Base-by-base conservation (phyloP, 805 yeast genomes). In the Sugiyamaella americana region DNA sequence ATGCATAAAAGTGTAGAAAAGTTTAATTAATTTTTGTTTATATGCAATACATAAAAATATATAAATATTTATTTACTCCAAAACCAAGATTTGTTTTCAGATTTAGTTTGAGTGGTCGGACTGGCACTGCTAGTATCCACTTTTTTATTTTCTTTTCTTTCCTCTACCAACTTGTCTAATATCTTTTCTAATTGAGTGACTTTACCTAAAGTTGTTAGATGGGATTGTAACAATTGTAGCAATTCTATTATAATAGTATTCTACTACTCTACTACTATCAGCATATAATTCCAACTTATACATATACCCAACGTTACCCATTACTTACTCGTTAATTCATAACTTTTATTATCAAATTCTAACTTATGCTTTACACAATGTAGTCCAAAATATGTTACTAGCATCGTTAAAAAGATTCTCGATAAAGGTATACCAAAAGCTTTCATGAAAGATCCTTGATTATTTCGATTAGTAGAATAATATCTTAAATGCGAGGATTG, bases 1-100 rank as follows among this genome's bases (percentile, higher is more conserved):
- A 51, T 51, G 32, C 54, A 43, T 16, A 37, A 44, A 8, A 42
- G 54, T 11, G 49, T 45, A 17, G 56, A 49, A 29, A 55, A 49
- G 41, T 44, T 52, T 26, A 53, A 43, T n/a, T n/a, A n/a, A n/a
- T n/a, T n/a, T n/a, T n/a, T n/a, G n/a, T n/a, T n/a, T n/a, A n/a
- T n/a, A n/a, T n/a, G n/a, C n/a, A n/a, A n/a, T n/a, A n/a, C n/a
- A n/a, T n/a, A n/a, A n/a, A n/a, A n/a, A n/a, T n/a, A n/a, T n/a
- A n/a, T n/a, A n/a, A n/a, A n/a, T n/a, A n/a, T n/a, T n/a, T n/a
- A n/a, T n/a, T n/a, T n/a, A n/a, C n/a, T n/a, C n/a, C n/a, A n/a
- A n/a, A n/a, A n/a, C n/a, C n/a, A n/a, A n/a, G n/a, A n/a, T n/a
- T n/a, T n/a, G n/a, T n/a, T n/a, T n/a, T n/a, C n/a, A n/a, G n/a